A percentile compares a stretch with the other conserved stretches of the same genome.
Evolutionary conservation across 495 filamentous ascomycete species (phyloP).

Genomic region (Staphylotrichum longicolle): DNA sequence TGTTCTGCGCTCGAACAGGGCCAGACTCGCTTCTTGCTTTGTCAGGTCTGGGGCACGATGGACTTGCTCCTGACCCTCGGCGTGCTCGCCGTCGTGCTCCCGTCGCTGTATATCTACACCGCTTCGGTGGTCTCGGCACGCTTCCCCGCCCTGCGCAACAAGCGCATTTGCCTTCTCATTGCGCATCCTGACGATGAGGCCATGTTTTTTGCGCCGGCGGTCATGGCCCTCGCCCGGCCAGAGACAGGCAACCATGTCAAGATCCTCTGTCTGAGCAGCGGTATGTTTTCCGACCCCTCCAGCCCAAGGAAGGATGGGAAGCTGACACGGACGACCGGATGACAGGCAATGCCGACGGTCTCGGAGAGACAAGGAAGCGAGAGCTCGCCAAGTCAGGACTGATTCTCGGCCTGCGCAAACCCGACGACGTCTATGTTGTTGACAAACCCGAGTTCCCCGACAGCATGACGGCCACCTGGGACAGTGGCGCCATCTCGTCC

Average conservation of each 20-base stretch:
- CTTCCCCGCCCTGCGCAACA: constrained; percentile 70
- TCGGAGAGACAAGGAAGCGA: constrained; percentile 75
- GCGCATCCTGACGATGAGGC: constrained; percentile 98
- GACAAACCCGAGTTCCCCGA: constrained; percentile 83
- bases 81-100: constrained; percentile 55
- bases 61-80: constrained; percentile 34
- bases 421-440: constrained; percentile 76
- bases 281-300: constrained; percentile 40
- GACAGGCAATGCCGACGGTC: constrained; percentile 76
- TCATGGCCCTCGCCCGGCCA: constrained; percentile 71
- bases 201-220: constrained; percentile 96
- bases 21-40: too few species aligned
- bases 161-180: constrained; percentile 85
- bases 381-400: constrained; percentile 78
- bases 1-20: not conserved
- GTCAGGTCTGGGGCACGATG: constrained; percentile 20
- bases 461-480: constrained; percentile 77
- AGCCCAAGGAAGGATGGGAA: not conserved
- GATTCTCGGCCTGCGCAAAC: constrained; percentile 66
- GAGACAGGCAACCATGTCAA: constrained; percentile 82
- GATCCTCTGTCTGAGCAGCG: constrained; percentile 87
- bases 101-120: constrained; percentile 63
- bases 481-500: constrained; percentile 60
- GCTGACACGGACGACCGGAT: not conserved
- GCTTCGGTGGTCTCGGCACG: constrained; percentile 50